Conservation (phyloP, 345 rosid species). For the Carallia pectinifolia region DNA sequence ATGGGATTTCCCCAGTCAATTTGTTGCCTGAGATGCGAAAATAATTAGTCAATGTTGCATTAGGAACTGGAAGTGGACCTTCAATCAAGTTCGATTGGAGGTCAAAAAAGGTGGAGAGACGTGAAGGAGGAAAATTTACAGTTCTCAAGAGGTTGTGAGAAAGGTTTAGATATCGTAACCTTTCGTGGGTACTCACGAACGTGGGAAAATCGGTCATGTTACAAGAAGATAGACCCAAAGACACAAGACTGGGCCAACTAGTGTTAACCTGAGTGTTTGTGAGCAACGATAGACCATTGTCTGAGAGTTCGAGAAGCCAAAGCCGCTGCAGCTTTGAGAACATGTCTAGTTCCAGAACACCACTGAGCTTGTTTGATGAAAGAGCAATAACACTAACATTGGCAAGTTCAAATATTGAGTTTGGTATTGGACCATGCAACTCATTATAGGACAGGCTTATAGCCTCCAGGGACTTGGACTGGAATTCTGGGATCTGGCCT, state of each 20-base stretch:
- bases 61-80: constrained; percentile 20
- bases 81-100: constrained; percentile 17
- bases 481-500: constrained; percentile 16
- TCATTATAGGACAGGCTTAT: constrained; percentile 5
- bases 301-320: not conserved
- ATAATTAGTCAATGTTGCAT: not conserved
- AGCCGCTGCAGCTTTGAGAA: constrained; percentile 23
- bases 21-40: constrained; percentile 7
- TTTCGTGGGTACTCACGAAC: not conserved
- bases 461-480: not conserved
- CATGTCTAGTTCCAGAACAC: constrained; percentile 15
- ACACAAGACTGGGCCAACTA: constrained; percentile 1
- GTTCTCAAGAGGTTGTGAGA: constrained; percentile 18
- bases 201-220: constrained; percentile 18
- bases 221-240: constrained; percentile 12
- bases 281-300: not conserved
- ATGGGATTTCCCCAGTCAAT: constrained; percentile 22
- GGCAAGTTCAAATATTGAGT: constrained; percentile 14
- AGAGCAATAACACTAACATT: constrained; percentile 14
- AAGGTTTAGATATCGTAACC: not conserved
- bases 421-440: constrained; percentile 27
- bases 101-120: constrained; percentile 9
- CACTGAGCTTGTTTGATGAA: constrained; percentile 23
- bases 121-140: not conserved
- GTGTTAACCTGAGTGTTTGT: not conserved